Evolutionary conservation across 108 stramenopile species (phyloP).

Genomic region (Cylindrotheca fusiformis): DNA sequence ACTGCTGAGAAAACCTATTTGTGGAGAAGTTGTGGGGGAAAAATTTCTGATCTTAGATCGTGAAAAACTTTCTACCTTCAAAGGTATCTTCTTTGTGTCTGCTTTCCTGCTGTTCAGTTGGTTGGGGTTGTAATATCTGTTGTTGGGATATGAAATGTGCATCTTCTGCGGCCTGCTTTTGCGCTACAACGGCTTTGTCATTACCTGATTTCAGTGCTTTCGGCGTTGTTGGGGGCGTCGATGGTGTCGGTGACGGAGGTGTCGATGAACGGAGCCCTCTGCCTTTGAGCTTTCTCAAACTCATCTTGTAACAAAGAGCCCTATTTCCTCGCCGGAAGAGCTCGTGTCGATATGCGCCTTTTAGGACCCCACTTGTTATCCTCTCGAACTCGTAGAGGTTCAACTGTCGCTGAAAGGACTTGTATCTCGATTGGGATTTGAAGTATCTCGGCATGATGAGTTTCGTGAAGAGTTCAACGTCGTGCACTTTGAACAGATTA

Average conservation of each 20-base stretch:
- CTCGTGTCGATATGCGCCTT: conserved; percentile 14
- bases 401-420: conserved; percentile 28
- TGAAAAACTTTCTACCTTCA: neutral
- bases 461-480: conserved; percentile 13
- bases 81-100: neutral
- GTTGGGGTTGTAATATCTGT: neutral
- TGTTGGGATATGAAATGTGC: neutral
- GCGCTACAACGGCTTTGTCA: neutral
- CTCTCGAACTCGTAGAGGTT: conserved; percentile 15
- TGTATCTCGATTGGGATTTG: conserved; percentile 17
- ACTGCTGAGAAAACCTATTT: too few species aligned
- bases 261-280: neutral
- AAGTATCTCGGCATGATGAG: conserved; percentile 27
- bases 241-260: neutral
- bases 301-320: conserved; percentile 15
- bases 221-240: neutral
- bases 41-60: neutral
- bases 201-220: too few species aligned
- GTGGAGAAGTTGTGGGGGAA: too few species aligned
- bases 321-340: conserved; percentile 21
- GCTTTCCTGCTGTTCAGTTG: neutral
- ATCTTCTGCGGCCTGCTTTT: neutral
- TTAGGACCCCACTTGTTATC: neutral
- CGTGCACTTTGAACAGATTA: conserved; percentile 17
- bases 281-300: neutral